Evolutionary conservation across 257 asterid genomes (phyloP).

Genomic region (Primulina tabacum): DNA sequence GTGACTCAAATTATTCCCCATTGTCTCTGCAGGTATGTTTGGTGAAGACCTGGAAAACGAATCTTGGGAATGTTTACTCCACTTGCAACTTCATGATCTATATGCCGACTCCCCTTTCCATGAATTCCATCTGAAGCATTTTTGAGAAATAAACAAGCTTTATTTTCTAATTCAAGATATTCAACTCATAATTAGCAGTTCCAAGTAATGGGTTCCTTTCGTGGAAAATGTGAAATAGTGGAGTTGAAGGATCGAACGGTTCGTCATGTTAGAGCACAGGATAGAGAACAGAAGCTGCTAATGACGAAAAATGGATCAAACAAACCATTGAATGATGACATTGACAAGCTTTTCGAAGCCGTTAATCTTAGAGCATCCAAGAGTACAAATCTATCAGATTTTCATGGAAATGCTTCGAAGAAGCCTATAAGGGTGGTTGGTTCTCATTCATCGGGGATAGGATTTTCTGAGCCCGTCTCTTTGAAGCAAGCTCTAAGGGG

Average conservation of each 20-base stretch:
- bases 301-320: constrained; percentile 27
- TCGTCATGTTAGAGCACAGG: constrained; percentile 27
- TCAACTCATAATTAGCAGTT: constrained; percentile 9
- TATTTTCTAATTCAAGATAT: constrained; percentile 21
- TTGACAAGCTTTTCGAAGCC: constrained; percentile 54
- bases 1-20: constrained; percentile 8
- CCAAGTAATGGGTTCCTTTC: constrained; percentile 55
- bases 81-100: neutral
- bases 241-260: constrained; percentile 47
- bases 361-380: constrained; percentile 42
- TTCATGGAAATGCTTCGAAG: constrained; percentile 54
- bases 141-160: constrained; percentile 12
- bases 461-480: constrained; percentile 82
- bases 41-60: constrained; percentile 23
- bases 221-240: constrained; percentile 60
- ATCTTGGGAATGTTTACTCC: constrained; percentile 17
- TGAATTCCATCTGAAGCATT: constrained; percentile 15
- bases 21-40: constrained; percentile 24
- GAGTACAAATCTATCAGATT: constrained; percentile 44
- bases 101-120: constrained; percentile 1
- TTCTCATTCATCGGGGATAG: constrained; percentile 64
- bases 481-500: constrained; percentile 93
- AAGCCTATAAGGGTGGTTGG: constrained; percentile 65
- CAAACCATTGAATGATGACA: constrained; percentile 36
- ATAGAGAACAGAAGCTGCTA: constrained; percentile 32